Conservation (phyloP, 1,284 basidiomycete genomes). For the Ganoderma sinense region DNA sequence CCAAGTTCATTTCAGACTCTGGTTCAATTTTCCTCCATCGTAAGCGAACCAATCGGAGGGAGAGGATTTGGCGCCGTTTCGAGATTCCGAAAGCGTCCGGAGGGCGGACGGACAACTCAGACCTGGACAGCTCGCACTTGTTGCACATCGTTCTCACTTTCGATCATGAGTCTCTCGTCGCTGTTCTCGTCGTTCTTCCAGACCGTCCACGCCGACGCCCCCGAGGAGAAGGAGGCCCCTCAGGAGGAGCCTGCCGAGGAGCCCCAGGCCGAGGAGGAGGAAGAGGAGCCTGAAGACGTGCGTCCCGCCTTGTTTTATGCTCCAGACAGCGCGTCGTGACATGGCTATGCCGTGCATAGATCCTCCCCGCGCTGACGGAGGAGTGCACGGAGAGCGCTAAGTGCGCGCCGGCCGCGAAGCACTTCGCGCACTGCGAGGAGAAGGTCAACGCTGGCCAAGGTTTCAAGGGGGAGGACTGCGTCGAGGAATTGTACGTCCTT, state of each 20-base stretch:
- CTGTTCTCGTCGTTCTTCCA: conserved; percentile 72
- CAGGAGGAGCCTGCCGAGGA: conserved; percentile 43
- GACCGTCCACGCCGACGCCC: conserved; percentile 64
- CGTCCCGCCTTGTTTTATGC: conserved; percentile 40
- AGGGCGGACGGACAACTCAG: conserved; percentile 6
- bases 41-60: conserved; percentile 17
- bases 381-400: conserved; percentile 76
- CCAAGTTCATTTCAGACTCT: neutral
- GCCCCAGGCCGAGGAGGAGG: conserved; percentile 46
- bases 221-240: conserved; percentile 48
- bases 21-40: neutral
- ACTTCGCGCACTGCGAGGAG: conserved; percentile 92
- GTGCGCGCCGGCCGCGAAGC: conserved; percentile 79
- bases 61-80: conserved; percentile 8
- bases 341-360: conserved; percentile 44
- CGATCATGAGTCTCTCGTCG: conserved; percentile 52
- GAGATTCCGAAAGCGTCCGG: conserved; percentile 18
- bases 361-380: conserved; percentile 73
- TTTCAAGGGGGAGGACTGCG: conserved; percentile 89
- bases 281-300: conserved; percentile 77
- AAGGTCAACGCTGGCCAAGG: conserved; percentile 89
- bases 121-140: neutral
- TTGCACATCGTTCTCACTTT: conserved; percentile 5
- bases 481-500: conserved; percentile 81
- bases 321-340: neutral